A percentile compares a stretch with the other conserved stretches of the same genome.
phyloP scores from a whole-genome alignment of 2,329 filamentous ascomycete genomes.

The Gnomoniopsis smithogilvyi region DNA sequence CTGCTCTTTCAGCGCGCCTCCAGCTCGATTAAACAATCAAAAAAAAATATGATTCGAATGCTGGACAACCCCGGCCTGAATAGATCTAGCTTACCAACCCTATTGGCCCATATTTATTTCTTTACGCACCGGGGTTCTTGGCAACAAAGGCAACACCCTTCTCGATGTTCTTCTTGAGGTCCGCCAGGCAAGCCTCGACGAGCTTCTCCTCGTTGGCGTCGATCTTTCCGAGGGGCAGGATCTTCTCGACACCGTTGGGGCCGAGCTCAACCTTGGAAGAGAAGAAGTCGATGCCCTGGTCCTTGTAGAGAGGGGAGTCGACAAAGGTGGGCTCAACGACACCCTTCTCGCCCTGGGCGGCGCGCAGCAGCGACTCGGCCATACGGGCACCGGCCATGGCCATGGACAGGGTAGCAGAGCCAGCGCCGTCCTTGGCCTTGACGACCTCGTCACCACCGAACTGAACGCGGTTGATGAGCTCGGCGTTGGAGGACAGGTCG shows the following conservation, averaged over 20 bases:
- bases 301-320: slow-evolving; percentile 96
- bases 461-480: slow-evolving; percentile 91
- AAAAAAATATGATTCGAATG: slow-evolving; percentile 6
- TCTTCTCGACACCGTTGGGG: slow-evolving; percentile 93
- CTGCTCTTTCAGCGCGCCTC: slow-evolving; percentile 6
- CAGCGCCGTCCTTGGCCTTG: slow-evolving; percentile 97
- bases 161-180: slow-evolving; percentile 91
- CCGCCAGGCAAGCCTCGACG: slow-evolving; percentile 77
- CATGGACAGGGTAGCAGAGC: slow-evolving; percentile 97
- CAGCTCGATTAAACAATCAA: not conserved
- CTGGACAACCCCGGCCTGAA: not conserved
- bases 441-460: slow-evolving; percentile 99
- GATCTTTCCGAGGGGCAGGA: slow-evolving; percentile 81
- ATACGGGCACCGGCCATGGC: slow-evolving; percentile 85
- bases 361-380: slow-evolving; percentile 91
- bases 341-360: slow-evolving; percentile 88
- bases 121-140: slow-evolving; percentile 58
- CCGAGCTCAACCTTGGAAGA: slow-evolving; percentile 93
- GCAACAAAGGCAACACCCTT: slow-evolving; percentile 72
- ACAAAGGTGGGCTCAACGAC: slow-evolving; percentile 96
- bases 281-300: slow-evolving; percentile 97
- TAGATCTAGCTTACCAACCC: not conserved
- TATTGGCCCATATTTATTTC: not conserved
- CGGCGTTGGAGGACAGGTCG: slow-evolving; percentile 73
- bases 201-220: slow-evolving; percentile 86